phyloP scores from a whole-genome alignment of 305 asterid species.

The Fraxinus nigra region DNA sequence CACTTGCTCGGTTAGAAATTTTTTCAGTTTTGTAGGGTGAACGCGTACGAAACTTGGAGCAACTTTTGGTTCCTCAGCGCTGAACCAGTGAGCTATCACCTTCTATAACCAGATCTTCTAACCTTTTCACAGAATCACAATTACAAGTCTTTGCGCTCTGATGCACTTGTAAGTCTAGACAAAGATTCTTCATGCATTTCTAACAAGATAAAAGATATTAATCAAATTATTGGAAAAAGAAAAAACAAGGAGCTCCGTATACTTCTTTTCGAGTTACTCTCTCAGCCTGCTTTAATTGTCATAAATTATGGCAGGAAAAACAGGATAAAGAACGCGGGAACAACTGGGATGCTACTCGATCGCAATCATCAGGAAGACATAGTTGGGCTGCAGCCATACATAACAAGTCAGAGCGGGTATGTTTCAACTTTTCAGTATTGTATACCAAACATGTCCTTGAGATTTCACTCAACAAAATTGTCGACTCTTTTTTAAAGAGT shows the following conservation, averaged over 20 bases:
- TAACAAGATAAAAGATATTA: neutral
- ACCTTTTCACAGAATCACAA: neutral
- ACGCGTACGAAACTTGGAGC: neutral
- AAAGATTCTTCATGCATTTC: neutral
- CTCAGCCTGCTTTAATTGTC: neutral
- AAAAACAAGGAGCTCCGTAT: neutral
- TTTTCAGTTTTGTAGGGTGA: neutral
- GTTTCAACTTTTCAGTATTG: neutral
- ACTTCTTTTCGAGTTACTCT: neutral
- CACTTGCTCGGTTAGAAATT: slow-evolving; percentile 36
- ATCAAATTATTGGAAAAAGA: neutral
- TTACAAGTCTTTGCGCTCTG: neutral
- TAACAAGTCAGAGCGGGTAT: slow-evolving; percentile 72
- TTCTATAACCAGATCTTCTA: neutral
- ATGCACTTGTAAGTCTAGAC: neutral
- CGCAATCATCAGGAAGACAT: slow-evolving; percentile 36
- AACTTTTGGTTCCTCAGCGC: neutral
- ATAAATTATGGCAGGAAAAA: slow-evolving; percentile 42
- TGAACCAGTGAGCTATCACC: neutral
- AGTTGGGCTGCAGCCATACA: slow-evolving; percentile 60
- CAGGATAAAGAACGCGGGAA: slow-evolving; percentile 38
- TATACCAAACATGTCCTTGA: neutral
- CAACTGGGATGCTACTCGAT: slow-evolving; percentile 36
- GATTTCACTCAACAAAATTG: neutral
- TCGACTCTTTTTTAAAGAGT: neutral